Conservation (phyloP, 352 stramenopile species). For the Peronosclerospora sorghi region DNA sequence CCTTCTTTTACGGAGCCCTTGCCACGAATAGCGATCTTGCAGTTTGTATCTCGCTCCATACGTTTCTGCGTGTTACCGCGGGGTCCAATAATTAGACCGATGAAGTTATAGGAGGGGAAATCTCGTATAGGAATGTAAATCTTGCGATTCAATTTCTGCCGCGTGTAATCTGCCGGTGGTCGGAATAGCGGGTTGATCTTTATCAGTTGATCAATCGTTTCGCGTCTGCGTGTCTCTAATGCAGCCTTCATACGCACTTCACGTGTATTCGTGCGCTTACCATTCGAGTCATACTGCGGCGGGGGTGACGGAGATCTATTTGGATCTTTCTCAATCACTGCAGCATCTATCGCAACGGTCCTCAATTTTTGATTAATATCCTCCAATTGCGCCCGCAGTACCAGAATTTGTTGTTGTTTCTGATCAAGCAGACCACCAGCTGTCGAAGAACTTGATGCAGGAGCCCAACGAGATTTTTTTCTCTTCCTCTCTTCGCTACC, state of each 20-base stretch:
- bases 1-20: conserved; percentile 96
- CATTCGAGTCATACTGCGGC: conserved; percentile 93
- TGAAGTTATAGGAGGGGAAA: conserved; percentile 99
- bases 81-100: conserved; percentile 98
- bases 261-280: conserved; percentile 94
- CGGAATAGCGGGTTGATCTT: conserved; percentile 90
- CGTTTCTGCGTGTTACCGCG: conserved; percentile 98
- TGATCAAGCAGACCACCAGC: conserved; percentile 39
- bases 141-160: conserved; percentile 90
- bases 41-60: conserved; percentile 97
- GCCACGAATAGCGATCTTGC: conserved; percentile 98
- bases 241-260: conserved; percentile 90
- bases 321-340: conserved; percentile 75
- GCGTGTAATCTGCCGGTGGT: conserved; percentile 80
- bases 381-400: conserved; percentile 65
- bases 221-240: conserved; percentile 84
- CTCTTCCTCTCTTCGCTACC: conserved; percentile 35
- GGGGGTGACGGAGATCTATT: conserved; percentile 86
- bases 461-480: conserved; percentile 79
- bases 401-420: conserved; percentile 63
- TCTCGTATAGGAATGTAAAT: conserved; percentile 97
- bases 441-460: conserved; percentile 26
- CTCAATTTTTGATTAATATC: conserved; percentile 56
- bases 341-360: conserved; percentile 75
- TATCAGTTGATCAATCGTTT: conserved; percentile 93